A percentile compares a stretch with the other conserved stretches of the same genome.
phyloP scores from a whole-genome alignment of 257 asterid genomes.

The Ajuga chamaepitys region DNA sequence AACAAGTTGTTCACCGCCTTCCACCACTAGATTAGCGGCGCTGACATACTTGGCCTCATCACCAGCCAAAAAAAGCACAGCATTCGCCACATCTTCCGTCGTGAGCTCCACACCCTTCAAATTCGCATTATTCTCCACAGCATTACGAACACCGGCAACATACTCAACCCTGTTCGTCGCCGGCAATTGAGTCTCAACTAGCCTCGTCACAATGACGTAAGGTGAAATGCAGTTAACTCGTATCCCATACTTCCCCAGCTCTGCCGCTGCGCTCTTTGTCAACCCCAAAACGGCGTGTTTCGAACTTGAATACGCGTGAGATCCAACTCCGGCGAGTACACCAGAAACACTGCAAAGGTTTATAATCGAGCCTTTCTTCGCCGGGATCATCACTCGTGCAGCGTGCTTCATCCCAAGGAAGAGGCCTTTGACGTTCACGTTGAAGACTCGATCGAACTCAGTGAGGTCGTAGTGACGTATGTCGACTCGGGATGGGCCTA shows the following conservation, averaged over 20 bases:
- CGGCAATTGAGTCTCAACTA: conserved; percentile 46
- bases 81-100: conserved; percentile 49
- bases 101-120: conserved; percentile 62
- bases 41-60: conserved; percentile 72
- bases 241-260: conserved; percentile 60
- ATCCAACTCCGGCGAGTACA: conserved; percentile 37
- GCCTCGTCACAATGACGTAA: conserved; percentile 46
- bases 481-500: conserved; percentile 50
- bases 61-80: conserved; percentile 60
- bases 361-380: conserved; percentile 52
- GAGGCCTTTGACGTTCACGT: conserved; percentile 60
- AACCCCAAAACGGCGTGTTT: conserved; percentile 73
- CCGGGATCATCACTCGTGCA: conserved; percentile 66
- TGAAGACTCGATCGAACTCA: conserved; percentile 38
- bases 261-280: conserved; percentile 70
- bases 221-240: conserved; percentile 79
- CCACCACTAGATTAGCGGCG: conserved; percentile 64
- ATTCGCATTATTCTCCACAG: conserved; percentile 37
- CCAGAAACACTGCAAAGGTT: conserved; percentile 48
- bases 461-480: conserved; percentile 48
- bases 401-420: conserved; percentile 83
- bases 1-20: conserved; percentile 56
- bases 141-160: conserved; percentile 37
- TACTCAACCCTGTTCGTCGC: conserved; percentile 47
- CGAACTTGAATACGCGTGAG: conserved; percentile 61